Evolutionary conservation across 192 early-diverging fungal species (phyloP), one percentile per base, ranked within the genome.

Genomic region (Podila minutissima): DNA sequence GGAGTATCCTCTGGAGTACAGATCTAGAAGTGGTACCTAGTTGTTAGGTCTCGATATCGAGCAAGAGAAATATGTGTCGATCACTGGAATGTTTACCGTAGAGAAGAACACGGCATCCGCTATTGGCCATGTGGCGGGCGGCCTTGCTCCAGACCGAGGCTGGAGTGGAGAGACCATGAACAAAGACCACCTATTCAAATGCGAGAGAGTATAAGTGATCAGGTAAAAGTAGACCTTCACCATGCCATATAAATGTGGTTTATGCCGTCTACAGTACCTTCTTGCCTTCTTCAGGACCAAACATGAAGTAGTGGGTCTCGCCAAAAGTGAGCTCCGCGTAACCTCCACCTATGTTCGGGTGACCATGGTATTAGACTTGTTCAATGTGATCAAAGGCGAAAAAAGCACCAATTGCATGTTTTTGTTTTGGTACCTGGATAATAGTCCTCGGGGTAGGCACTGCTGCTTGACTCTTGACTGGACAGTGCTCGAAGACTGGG

Each of bases 281-380:
- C 58, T 83, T 76, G 49, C 82, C 82, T 31, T 74, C 65, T 41
- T 77, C 68, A 10, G 82, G 74, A 33, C 82, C 82, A 70, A 83
- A 83, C 48, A 74, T 4, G 32, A 71, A 83, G 53, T 78, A 83
- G 15, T 73, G 74, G 0, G 82, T 83, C 53, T 83, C 82, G 19
- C 82, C 82, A 53, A 69, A 70, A 2, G 67, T 58, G 49, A 83
- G 48, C 2, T 73, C 66, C 5, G 70, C 74, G 58, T 83, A 83
- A 13, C n/a, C 33, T 24, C 82, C 82, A 35, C 82, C 82, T 83
- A 41, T 10, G 38, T 13, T 66, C 29, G 12, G 20, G 17, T 5
- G 33, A 33, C 3, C 24, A 20, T 49, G 12, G 13, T 20, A 32
- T 7, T 13, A 62, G 12, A 51, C 4, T n/a, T 24, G 59, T n/a